Conservation (phyloP, 1,139 yeast genomes). For the Saccharomyces hybrid region DNA sequence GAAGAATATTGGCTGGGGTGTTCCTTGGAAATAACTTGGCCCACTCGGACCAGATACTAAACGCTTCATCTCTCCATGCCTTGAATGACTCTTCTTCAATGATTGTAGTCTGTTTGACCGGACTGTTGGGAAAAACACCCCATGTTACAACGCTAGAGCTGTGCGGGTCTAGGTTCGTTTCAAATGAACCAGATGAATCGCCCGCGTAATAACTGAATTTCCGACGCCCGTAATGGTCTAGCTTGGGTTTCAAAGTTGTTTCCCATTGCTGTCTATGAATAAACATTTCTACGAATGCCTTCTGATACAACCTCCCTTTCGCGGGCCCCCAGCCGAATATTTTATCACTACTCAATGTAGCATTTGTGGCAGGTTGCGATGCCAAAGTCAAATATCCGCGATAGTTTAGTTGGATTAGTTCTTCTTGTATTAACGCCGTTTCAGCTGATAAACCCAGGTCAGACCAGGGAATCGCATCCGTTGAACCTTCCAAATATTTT, state of each 20-base stretch:
- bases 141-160: conserved; percentile 80
- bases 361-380: conserved; percentile 90
- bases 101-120: conserved; percentile 79
- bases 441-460: conserved; percentile 80
- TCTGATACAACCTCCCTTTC: conserved; percentile 84
- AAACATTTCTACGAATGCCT: conserved; percentile 87
- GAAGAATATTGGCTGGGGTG: conserved; percentile 45
- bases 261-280: conserved; percentile 67
- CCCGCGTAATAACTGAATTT: conserved; percentile 55
- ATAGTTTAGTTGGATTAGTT: conserved; percentile 67
- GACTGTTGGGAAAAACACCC: conserved; percentile 90
- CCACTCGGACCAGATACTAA: conserved; percentile 89
- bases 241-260: conserved; percentile 41
- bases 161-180: conserved; percentile 47
- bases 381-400: conserved; percentile 80
- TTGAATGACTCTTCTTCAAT: conserved; percentile 80
- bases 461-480: conserved; percentile 85
- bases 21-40: conserved; percentile 55
- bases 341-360: conserved; percentile 66
- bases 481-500: conserved; percentile 65
- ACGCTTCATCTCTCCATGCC: conserved; percentile 94
- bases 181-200: conserved; percentile 49
- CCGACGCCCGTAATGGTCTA: conserved; percentile 38
- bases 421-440: conserved; percentile 88
- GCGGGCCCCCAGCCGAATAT: conserved; percentile 96